A percentile compares a stretch with the other conserved stretches of the same genome.
These are phyloP conservation scores for Chlamydomonas incerta DNA, from an alignment of 139 green algal species.

Conservation along the genomic window DNA sequence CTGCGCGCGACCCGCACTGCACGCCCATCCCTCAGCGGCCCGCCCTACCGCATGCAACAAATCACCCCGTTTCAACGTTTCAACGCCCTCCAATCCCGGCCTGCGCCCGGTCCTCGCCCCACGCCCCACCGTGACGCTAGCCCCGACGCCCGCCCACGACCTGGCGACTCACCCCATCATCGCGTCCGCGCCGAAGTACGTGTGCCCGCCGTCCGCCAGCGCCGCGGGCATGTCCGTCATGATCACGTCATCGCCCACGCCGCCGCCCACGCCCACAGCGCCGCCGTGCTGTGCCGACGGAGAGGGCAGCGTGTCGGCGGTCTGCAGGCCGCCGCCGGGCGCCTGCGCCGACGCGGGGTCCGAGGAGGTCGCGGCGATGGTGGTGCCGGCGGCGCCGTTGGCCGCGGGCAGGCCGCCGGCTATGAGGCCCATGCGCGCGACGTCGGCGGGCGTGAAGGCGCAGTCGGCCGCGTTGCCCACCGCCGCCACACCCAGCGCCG, in stretches of 20 bases:
- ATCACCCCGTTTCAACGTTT: too few relatives aligned
- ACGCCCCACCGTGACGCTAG: too few relatives aligned
- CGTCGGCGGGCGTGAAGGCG: slow-evolving; percentile 65
- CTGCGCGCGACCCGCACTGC: too few relatives aligned
- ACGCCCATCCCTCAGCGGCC: too few relatives aligned
- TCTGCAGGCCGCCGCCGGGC: background rate
- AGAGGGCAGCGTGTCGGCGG: background rate
- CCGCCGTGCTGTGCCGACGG: background rate
- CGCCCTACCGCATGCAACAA: too few relatives aligned
- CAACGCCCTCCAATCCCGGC: too few relatives aligned
- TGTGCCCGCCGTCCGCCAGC: background rate
- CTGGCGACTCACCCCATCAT: background rate
- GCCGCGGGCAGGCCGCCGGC: background rate
- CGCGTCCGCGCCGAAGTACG: slow-evolving; percentile 18
- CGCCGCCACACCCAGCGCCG: slow-evolving; percentile 76
- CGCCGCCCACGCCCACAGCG: background rate
- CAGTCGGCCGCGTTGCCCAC: slow-evolving; percentile 64
- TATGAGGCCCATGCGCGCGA: slow-evolving; percentile 49
- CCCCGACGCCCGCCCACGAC: too few relatives aligned
- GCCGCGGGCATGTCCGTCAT: too few relatives aligned
- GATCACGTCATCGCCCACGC: too few relatives aligned
- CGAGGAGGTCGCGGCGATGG: background rate
- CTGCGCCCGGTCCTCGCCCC: too few relatives aligned
- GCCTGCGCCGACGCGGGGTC: background rate
- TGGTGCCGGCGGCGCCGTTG: background rate